phyloP scores from a whole-genome alignment of 805 yeast species.

The Yarrowia yakushimensis region DNA sequence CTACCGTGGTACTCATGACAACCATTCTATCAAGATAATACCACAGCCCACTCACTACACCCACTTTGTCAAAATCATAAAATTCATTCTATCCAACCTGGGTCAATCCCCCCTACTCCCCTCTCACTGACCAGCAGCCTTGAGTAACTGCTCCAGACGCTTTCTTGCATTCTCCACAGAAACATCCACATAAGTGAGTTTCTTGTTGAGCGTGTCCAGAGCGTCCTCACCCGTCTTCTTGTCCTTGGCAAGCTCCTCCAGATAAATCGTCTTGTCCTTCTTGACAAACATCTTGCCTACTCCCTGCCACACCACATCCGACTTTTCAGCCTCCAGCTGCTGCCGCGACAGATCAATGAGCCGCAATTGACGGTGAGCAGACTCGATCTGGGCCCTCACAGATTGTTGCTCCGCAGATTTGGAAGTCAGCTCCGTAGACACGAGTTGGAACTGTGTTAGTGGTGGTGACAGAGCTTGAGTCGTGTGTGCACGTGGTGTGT shows the following conservation, averaged over 20 bases:
- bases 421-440: slow-evolving; percentile 5
- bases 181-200: slow-evolving; percentile 67
- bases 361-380: slow-evolving; percentile 49
- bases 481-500: neutral
- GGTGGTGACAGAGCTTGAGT: no score
- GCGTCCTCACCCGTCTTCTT: slow-evolving; percentile 55
- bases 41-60: no score
- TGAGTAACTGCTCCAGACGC: slow-evolving; percentile 48
- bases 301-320: slow-evolving; percentile 69
- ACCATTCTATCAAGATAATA: no score
- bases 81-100: no score
- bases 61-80: no score
- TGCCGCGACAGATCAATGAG: slow-evolving; percentile 54
- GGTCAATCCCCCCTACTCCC: no score
- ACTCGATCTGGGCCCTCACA: slow-evolving; percentile 51
- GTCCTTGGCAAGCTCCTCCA: slow-evolving; percentile 49
- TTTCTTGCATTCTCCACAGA: slow-evolving; percentile 71
- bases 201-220: slow-evolving; percentile 58
- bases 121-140: slow-evolving; percentile 16
- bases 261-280: slow-evolving; percentile 47
- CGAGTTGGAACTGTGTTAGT: slow-evolving; percentile 21
- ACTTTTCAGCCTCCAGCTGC: slow-evolving; percentile 47
- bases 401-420: slow-evolving; percentile 46
- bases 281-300: slow-evolving; percentile 64
- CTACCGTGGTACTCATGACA: no score